Percentiles rank a stretch among this genome's conserved stretches.
These are phyloP conservation scores for Anisogramma anomala DNA, from an alignment of 2,329 filamentous ascomycete species.

Conservation along the genomic window DNA sequence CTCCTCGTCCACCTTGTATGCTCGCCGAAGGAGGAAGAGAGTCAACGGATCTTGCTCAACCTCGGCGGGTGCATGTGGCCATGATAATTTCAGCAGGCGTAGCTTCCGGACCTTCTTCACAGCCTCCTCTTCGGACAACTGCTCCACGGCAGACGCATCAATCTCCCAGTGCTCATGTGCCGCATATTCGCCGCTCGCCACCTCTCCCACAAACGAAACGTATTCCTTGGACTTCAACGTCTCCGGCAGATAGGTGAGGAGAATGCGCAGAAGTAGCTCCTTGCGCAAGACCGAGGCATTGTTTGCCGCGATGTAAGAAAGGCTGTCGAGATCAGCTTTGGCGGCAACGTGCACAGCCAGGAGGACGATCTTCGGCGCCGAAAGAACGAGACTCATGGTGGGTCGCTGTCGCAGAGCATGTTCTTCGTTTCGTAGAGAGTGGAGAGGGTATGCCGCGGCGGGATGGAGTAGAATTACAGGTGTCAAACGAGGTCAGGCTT, in stretches of 20 bases:
- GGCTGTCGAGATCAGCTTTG: constrained; percentile 50
- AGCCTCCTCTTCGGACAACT: constrained; percentile 51
- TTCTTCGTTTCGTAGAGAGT: constrained; percentile 3
- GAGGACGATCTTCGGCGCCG: constrained; percentile 57
- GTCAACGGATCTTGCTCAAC: constrained; percentile 43
- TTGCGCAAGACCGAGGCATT: constrained; percentile 47
- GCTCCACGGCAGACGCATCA: constrained; percentile 44
- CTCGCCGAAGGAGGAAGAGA: constrained; percentile 55
- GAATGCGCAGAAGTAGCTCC: constrained; percentile 57
- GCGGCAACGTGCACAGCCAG: constrained; percentile 60
- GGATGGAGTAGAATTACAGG: neutral
- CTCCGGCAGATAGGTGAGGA: constrained; percentile 70
- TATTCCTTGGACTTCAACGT: constrained; percentile 53
- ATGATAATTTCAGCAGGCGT: constrained; percentile 45
- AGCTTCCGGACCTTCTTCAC: constrained; percentile 53
- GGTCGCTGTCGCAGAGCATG: constrained; percentile 18
- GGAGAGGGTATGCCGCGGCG: neutral
- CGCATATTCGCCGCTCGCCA: constrained; percentile 38
- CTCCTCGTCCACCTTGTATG: constrained; percentile 57
- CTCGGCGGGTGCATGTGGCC: constrained; percentile 35
- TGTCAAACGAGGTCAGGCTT: neutral
- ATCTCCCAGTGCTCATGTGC: constrained; percentile 32
- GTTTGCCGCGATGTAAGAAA: constrained; percentile 47
- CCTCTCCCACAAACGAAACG: constrained; percentile 45
- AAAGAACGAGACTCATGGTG: constrained; percentile 35